Conservation (phyloP, 2,329 filamentous ascomycete species). For the Botrytis galanthina region DNA sequence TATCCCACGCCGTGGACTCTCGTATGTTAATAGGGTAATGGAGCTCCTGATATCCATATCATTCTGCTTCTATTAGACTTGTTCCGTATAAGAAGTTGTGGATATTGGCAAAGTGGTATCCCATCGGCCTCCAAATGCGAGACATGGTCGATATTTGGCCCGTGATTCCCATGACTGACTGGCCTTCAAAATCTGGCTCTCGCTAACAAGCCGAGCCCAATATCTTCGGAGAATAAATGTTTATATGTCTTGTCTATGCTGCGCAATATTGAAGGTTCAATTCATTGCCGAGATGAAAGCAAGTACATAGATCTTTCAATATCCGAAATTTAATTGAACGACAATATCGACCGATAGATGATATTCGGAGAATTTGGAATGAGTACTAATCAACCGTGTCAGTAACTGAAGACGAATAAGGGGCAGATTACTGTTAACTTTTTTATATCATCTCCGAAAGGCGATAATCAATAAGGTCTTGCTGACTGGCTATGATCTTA, state of each 20-base stretch:
- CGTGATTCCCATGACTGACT: constrained; percentile 8
- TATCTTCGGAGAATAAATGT: not conserved
- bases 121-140: not conserved
- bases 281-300: constrained; percentile 4
- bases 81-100: not conserved
- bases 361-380: not conserved
- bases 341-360: not conserved
- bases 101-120: not conserved
- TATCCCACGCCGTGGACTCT: not conserved
- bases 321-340: constrained; percentile 6
- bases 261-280: constrained; percentile 6
- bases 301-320: not conserved
- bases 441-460: constrained; percentile 5
- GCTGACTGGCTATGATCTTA: not conserved
- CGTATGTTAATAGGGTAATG: not conserved
- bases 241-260: not conserved
- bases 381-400: not conserved
- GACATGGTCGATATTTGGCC: constrained; percentile 3
- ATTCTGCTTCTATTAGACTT: not conserved
- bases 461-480: not conserved
- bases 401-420: not conserved
- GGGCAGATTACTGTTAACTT: not conserved
- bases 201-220: not conserved
- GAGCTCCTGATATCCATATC: not conserved
- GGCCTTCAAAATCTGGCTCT: not conserved